A percentile compares a stretch with the other conserved stretches of the same genome.
Conservation (phyloP, 208 protist species). For the Acanthamoeba rhysodes region DNA sequence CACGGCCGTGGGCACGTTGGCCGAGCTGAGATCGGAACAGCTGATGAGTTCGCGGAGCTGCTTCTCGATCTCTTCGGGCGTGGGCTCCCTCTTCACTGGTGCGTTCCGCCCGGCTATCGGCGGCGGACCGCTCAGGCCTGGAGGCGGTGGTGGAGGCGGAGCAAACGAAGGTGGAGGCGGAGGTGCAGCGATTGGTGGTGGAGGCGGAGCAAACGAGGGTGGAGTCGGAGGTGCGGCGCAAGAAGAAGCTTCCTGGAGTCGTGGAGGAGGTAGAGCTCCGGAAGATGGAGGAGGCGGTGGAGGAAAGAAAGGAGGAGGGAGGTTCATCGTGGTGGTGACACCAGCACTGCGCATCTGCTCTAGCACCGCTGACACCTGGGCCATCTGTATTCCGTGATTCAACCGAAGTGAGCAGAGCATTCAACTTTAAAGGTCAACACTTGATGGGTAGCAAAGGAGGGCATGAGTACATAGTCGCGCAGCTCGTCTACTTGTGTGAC, state of each 20-base stretch:
- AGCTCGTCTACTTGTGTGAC: conserved; percentile 42
- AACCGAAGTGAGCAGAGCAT: no score
- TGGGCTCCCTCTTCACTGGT: conserved; percentile 44
- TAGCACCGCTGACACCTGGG: conserved; percentile 23
- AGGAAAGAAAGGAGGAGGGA: background rate
- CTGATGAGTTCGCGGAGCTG: conserved; percentile 9
- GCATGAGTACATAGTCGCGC: background rate
- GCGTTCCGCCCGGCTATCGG: background rate
- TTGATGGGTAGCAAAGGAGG: no score
- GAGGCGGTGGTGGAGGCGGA: conserved; percentile 10
- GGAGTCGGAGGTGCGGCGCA: background rate
- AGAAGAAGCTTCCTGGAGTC: no score
- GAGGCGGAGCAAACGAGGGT: background rate
- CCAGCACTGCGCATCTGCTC: conserved; percentile 35
- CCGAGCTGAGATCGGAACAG: conserved; percentile 5
- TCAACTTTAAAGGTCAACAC: no score
- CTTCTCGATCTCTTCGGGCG: conserved; percentile 8
- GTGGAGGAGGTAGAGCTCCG: background rate
- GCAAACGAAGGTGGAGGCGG: background rate
- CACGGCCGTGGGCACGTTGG: conserved; percentile 33
- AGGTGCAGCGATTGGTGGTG: background rate
- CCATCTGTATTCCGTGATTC: no score
- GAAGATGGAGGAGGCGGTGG: background rate
- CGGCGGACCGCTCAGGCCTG: background rate
- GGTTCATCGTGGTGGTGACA: background rate